phyloP scores from a whole-genome alignment of 176 grass and related monocot species.

The Paspalum vaginatum region DNA sequence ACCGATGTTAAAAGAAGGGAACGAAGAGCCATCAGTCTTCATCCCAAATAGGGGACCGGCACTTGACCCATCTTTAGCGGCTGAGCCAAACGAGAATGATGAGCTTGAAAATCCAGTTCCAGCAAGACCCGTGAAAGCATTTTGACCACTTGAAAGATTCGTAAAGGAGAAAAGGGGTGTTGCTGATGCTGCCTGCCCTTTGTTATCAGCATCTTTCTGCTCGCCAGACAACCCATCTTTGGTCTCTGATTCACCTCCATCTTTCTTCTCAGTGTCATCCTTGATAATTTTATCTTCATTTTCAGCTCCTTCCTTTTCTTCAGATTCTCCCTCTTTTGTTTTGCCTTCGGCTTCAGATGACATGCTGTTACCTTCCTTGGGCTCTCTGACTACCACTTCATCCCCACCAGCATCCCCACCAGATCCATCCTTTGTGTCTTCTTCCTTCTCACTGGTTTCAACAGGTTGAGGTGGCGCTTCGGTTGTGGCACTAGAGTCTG shows the following conservation, averaged over 20 bases:
- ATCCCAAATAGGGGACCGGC: slow-evolving; percentile 46
- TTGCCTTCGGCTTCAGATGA: slow-evolving; percentile 41
- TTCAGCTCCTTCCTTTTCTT: slow-evolving; percentile 46
- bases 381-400: slow-evolving; percentile 41
- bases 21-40: slow-evolving; percentile 51
- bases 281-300: slow-evolving; percentile 49
- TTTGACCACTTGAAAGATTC: slow-evolving; percentile 92
- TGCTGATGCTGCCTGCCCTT: slow-evolving; percentile 40
- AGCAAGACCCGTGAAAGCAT: slow-evolving; percentile 86
- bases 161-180: slow-evolving; percentile 78
- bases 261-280: slow-evolving; percentile 43
- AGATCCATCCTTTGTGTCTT: slow-evolving; percentile 39
- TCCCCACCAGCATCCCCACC: slow-evolving; percentile 45
- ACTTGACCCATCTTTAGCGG: slow-evolving; percentile 54
- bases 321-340: slow-evolving; percentile 43
- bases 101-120: slow-evolving; percentile 88
- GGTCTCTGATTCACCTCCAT: slow-evolving; percentile 43
- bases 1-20: slow-evolving; percentile 57
- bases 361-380: slow-evolving; percentile 43
- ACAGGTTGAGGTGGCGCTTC: slow-evolving; percentile 28
- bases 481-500: slow-evolving; percentile 13
- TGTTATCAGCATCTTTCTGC: slow-evolving; percentile 56
- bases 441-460: slow-evolving; percentile 49
- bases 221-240: slow-evolving; percentile 42
- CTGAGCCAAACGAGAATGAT: slow-evolving; percentile 79